Conservation (phyloP, 139 green algal genomes). For the Tetradesmus obliquus region DNA sequence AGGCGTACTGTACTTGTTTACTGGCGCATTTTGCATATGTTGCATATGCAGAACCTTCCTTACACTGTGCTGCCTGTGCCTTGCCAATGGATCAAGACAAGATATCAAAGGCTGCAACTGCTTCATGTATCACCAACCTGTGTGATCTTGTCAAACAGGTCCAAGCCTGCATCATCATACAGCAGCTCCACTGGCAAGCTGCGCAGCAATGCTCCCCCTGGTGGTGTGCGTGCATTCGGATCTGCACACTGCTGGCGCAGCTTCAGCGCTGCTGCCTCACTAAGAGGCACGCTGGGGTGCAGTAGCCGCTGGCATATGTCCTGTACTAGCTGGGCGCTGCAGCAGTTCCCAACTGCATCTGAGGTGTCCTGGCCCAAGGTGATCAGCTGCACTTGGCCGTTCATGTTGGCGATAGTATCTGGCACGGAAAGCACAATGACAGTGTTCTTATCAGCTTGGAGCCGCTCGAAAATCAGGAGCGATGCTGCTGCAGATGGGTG, state of each 20-base stretch:
- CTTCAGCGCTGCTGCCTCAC: neutral
- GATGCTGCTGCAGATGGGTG: neutral
- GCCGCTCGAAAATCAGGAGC: no score
- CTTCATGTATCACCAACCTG: neutral
- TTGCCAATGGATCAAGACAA: no score
- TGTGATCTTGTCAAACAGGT: slow-evolving; percentile 28
- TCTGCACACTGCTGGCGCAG: neutral
- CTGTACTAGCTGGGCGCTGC: neutral
- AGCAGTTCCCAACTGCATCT: neutral
- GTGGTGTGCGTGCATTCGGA: neutral
- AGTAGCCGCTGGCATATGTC: neutral
- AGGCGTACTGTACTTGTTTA: no score
- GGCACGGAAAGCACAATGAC: neutral
- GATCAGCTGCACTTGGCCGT: slow-evolving; percentile 3
- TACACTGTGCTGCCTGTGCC: no score
- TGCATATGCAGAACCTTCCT: no score
- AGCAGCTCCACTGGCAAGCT: slow-evolving; percentile 29
- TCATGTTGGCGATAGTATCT: neutral
- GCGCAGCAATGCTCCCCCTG: neutral
- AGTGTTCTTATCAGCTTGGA: neutral
- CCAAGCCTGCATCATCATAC: slow-evolving; percentile 30
- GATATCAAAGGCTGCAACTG: neutral
- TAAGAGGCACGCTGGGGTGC: slow-evolving; percentile 12
- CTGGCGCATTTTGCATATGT: no score
- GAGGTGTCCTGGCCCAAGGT: neutral